A percentile compares a stretch with the other conserved stretches of the same genome.
Conservation (phyloP, 1,139 yeast genomes). For the Arxiozyma slooffiae region DNA sequence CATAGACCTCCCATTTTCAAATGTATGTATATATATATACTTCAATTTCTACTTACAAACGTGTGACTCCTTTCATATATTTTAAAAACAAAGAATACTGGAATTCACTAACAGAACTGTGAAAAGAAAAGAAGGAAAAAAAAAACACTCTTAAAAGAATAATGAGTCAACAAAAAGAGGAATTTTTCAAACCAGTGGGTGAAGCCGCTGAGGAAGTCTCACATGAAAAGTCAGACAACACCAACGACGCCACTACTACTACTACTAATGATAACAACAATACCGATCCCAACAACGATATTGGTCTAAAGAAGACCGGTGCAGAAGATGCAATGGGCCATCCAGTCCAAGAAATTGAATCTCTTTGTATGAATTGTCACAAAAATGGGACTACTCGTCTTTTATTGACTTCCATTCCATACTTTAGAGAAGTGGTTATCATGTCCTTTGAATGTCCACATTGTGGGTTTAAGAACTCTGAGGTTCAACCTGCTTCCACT, state of each 20-base stretch:
- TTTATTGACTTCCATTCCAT: slow-evolving; percentile 82
- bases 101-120: background rate
- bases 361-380: slow-evolving; percentile 93
- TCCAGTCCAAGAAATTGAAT: slow-evolving; percentile 90
- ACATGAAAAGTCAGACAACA: background rate
- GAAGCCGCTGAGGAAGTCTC: slow-evolving; percentile 37
- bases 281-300: slow-evolving; percentile 15
- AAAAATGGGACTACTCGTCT: slow-evolving; percentile 75
- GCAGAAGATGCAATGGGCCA: slow-evolving; percentile 79
- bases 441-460: slow-evolving; percentile 97
- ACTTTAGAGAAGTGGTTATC: slow-evolving; percentile 78
- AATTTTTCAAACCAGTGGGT: slow-evolving; percentile 50
- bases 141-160: too few relatives aligned
- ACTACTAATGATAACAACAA: background rate
- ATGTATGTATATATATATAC: too few relatives aligned
- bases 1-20: too few relatives aligned
- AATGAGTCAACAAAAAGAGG: slow-evolving; percentile 25
- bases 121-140: background rate
- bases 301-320: slow-evolving; percentile 43
- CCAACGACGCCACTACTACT: background rate
- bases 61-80: too few relatives aligned
- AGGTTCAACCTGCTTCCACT: slow-evolving; percentile 86
- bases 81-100: too few relatives aligned
- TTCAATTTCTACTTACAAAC: too few relatives aligned
- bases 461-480: slow-evolving; percentile 84